Percentiles rank a stretch among this genome's conserved stretches.
Conservation (phyloP, 2,329 filamentous ascomycete species). For the Anisogramma anomala region DNA sequence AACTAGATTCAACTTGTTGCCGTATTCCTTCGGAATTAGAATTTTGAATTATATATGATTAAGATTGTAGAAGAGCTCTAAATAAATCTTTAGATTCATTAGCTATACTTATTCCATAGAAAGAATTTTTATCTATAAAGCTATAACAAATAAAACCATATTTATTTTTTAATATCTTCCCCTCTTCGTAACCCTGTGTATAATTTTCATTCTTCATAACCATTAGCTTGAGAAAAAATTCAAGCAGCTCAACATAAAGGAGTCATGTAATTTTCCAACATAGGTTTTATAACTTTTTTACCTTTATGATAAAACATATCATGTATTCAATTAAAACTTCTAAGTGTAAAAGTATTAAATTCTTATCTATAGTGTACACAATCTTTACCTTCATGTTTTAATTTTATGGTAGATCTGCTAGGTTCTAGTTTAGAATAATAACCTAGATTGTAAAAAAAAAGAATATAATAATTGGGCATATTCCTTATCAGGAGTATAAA, state of each 20-base stretch:
- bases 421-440: background rate
- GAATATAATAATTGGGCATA: background rate
- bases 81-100: too few species aligned
- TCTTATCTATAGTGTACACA: background rate
- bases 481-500: background rate
- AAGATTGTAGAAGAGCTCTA: too few species aligned
- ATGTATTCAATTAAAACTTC: background rate
- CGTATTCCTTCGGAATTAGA: too few species aligned
- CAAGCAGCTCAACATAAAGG: background rate
- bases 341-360: background rate
- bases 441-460: background rate
- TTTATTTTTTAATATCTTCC: too few species aligned
- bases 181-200: too few species aligned
- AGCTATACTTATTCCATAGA: too few species aligned
- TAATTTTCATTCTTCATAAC: too few species aligned
- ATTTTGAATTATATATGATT: too few species aligned
- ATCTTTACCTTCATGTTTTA: background rate
- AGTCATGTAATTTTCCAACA: background rate
- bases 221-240: too few species aligned
- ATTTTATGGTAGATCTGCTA: background rate
- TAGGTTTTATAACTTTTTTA: background rate
- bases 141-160: too few species aligned
- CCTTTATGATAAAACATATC: background rate
- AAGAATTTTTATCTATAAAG: too few species aligned
- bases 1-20: too few species aligned